Conservation (phyloP, 345 rosid species). For the Dovyalis caffra region DNA sequence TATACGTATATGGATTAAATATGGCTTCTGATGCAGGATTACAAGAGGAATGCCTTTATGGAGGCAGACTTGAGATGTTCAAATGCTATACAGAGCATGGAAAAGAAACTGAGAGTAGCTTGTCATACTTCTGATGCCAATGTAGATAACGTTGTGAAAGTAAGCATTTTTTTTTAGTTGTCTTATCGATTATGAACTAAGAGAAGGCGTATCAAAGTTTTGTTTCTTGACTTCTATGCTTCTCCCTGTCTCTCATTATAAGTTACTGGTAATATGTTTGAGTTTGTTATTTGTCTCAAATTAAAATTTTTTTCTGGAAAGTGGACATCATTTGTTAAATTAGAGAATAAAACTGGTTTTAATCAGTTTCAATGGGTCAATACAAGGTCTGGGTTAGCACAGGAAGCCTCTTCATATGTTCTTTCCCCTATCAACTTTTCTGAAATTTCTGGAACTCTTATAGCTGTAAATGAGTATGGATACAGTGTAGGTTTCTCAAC, state of each 20-base stretch:
- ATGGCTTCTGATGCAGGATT: slow-evolving; percentile 54
- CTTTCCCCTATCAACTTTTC: not conserved
- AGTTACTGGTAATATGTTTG: not conserved
- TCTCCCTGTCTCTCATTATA: not conserved
- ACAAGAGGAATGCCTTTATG: slow-evolving; percentile 73
- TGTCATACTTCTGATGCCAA: slow-evolving; percentile 83
- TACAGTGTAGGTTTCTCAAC: too few species aligned
- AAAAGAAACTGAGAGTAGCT: slow-evolving; percentile 83
- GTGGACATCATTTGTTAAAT: not conserved
- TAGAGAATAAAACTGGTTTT: not conserved
- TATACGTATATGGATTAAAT: not conserved
- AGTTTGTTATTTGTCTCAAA: not conserved
- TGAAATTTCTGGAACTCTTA: too few species aligned
- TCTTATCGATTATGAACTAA: not conserved
- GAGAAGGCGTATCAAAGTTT: not conserved
- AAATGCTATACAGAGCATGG: slow-evolving; percentile 77
- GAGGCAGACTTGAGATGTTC: slow-evolving; percentile 87
- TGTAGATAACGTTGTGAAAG: slow-evolving; percentile 79
- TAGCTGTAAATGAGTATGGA: too few species aligned
- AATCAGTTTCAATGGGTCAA: not conserved
- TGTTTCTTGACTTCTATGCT: not conserved
- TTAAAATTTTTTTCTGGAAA: not conserved
- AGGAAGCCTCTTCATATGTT: not conserved
- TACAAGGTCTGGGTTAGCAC: not conserved
- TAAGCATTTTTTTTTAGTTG: slow-evolving; percentile 19